Evolutionary conservation across 208 protist genomes (phyloP), one percentile per base, ranked within the genome.

Genomic region (Trypanosoma rangeli): DNA sequence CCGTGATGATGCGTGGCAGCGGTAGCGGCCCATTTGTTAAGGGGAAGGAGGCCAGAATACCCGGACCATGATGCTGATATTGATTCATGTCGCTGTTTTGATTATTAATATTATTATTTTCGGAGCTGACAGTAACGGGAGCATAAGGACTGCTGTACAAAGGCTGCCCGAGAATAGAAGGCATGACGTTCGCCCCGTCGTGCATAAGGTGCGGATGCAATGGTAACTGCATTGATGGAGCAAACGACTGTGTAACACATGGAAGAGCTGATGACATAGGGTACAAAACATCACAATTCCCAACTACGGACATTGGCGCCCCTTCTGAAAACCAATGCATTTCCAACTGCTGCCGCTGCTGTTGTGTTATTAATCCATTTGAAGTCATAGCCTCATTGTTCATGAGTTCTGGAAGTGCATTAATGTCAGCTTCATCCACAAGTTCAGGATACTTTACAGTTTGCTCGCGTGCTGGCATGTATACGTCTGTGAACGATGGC

Each of bases 111-210:
- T 54, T 64, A 24, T n/a, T 52, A 42, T 46, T 49, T 33, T 5
- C 16, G n/a, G 5, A 5, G 16, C 50, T 22, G 33, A 22, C 13
- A 5, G 3, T 4, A 50, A 18, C 49, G 24, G 5, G 3, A 61
- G 10, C 20, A 52, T 50, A 44, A 9, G 22, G 57, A 28, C 9
- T 64, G 31, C 42, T 35, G 33, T 58, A 65, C 48, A 49, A 26
- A 9, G 61, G 56, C 39, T 75, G 61, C 29, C 70, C 70, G 42
- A 75, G 56, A 64, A 75, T 75, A 63, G 70, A 75, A 48, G 70
- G 70, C 54, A 65, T 59, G 20, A 22, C 22, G 48, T 53, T 54
- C 54, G 57, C 28, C 13, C 39, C 5, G 12, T 50, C n/a, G 31
- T 35, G 31, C 4, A 56, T 49, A 18, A 15, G 26, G 5, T 69